Evolutionary conservation across 805 yeast genomes (phyloP), one percentile per base, ranked within the genome.

Genomic region (Ogataea haglerorum): DNA sequence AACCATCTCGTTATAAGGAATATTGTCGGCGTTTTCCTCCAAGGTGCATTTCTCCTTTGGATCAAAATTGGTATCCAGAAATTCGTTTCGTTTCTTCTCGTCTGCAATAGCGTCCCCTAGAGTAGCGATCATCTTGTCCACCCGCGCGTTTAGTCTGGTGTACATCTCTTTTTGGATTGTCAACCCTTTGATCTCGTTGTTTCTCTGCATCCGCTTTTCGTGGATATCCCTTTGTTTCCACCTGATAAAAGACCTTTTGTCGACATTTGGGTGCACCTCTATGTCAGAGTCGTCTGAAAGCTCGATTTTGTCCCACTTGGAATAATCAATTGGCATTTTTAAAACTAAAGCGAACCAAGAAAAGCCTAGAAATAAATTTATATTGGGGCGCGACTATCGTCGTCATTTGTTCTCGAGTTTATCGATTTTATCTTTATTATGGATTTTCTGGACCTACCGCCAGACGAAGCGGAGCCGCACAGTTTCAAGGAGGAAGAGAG

Each of bases 151-250:
- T 51, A 91, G 69, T 47, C 80, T 81, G 14, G 69, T 69, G 59
- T 91, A 91, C 89, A 90, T 89, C 40, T 82, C 82, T 49, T 76
- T 69, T 60, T 90, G 95, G 16, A 85, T 75, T 47, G 82, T 80
- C 35, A 90, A 70, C 23, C 85, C 79, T 47, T 76, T 78, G 58
- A 89, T 85, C 53, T 91, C 90, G 31, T 77, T 75, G 55, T 84
- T 83, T 57, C 95, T 70, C 58, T 86, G 86, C 29, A 72, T 75
- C 47, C 99, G 80, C 64, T 89, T 84, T 58, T 91, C 96, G 60
- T 93, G 99, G 49, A 93, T 93, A 53, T 90, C 96, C 56, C 95
- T 84, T 66, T 93, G 99, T 60, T 88, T 91, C 99, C 98, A 91
- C 45, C 80, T 78, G 54, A 93, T 87, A 52, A 93, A 91, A 1